Base-by-base conservation (phyloP, 2,329 filamentous ascomycete species). In the Xylariaceae sp. region DNA sequence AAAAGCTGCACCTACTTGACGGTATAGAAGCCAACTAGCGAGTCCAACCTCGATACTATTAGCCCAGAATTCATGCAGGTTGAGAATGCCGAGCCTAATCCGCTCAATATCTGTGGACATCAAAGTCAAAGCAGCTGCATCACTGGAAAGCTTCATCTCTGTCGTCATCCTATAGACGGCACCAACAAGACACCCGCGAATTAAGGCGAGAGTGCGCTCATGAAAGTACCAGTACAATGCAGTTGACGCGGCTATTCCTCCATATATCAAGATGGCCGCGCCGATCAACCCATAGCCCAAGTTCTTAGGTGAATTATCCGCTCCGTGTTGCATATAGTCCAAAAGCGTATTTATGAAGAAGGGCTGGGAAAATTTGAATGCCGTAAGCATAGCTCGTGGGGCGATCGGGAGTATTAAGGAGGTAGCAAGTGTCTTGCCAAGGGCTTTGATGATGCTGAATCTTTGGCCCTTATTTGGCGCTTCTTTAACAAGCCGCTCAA, bases 51-150 rank as follows among this genome's bases (percentile, higher is more conserved):
- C 74, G 1, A 81, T 56, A 0, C 70, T 49, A 40, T 65, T 73
- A 0, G 70, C 74, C 77, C 76, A 79, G 3, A 74, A 54, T 21
- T 78, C 73, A 45, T 80, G 79, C 29, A 77, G 52, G 1, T 52
- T 60, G 2, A 62, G 52, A 3, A 72, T 65, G 0, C 74, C 77
- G 0, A 61, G 44, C 1, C 70, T 63, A 2, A 80, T 73, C 4
- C 74, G 70, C 54, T 80, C 78, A 9, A 80, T 68, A 46, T 82
- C 79, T 2, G 76, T 73, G 52, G 61, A 78, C 78, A 81, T 81
- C 2, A 81, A 68, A 0, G 79, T 80, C 43, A 81, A 59, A 0
- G 77, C 72, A 0, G 75, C 72, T 32, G 75, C 72, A 2, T 71
- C 65, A 0, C 57, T 52, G 0, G 57, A 50, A 2, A 65, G 23